Conservation (phyloP, 1,284 basidiomycete species). For the Ganoderma boninense region DNA sequence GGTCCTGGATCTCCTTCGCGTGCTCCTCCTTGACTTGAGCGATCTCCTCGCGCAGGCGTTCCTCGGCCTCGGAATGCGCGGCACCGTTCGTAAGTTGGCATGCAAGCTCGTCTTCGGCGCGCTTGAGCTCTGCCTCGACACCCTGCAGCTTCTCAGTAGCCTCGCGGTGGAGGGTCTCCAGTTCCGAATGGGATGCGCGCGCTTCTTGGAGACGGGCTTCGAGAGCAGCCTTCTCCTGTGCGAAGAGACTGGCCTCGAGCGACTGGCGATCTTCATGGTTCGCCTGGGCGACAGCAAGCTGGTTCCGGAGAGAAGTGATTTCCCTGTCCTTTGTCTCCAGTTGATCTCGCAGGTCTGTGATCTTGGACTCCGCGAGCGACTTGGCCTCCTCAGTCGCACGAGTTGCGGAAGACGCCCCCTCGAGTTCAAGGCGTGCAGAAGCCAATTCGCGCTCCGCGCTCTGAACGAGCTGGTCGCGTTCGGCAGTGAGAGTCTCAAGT, state of each 20-base stretch:
- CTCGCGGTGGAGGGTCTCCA: conserved; percentile 32
- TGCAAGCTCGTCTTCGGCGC: conserved; percentile 34
- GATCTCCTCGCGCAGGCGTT: conserved; percentile 37
- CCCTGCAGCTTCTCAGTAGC: conserved; percentile 36
- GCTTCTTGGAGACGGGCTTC: conserved; percentile 38
- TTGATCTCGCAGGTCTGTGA: conserved; percentile 32
- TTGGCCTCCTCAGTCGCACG: conserved; percentile 26
- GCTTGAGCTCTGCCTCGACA: conserved; percentile 36
- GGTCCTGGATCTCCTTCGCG: conserved; percentile 46
- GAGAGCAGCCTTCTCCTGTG: conserved; percentile 36
- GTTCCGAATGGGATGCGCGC: conserved; percentile 32
- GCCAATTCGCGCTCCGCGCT: conserved; percentile 38
- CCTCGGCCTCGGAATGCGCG: conserved; percentile 30
- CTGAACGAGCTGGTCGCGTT: conserved; percentile 24
- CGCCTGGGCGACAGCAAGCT: conserved; percentile 32
- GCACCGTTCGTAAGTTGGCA: conserved; percentile 29
- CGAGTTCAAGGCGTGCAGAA: conserved; percentile 35
- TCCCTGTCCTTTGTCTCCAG: conserved; percentile 42
- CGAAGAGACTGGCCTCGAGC: conserved; percentile 28
- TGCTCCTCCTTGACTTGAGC: conserved; percentile 48
- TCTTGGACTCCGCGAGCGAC: conserved; percentile 27
- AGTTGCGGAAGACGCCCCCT: conserved; percentile 14
- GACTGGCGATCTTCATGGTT: conserved; percentile 30
- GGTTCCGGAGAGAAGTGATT: conserved; percentile 36
- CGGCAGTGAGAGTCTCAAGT: conserved; percentile 17